A percentile compares a stretch with the other conserved stretches of the same genome.
phyloP scores from a whole-genome alignment of 1,139 yeast species.

The Hansenula lynferdii region DNA sequence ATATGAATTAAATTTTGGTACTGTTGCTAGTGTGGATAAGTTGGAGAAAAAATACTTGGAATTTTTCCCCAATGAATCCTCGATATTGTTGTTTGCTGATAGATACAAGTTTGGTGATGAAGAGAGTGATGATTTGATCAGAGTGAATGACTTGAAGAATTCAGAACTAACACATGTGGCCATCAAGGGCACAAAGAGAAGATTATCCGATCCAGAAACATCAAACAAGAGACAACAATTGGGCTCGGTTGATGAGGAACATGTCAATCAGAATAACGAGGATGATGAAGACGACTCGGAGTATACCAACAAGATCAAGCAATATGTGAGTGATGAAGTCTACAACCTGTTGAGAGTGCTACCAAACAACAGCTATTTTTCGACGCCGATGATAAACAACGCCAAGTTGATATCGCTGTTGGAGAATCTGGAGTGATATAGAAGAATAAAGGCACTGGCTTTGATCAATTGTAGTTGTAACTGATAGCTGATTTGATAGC shows the following conservation, averaged over 20 bases:
- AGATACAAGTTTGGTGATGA: constrained; percentile 31
- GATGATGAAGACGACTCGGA: too few relatives aligned
- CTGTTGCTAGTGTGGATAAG: constrained; percentile 59
- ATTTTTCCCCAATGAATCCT: constrained; percentile 61
- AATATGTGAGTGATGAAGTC: constrained; percentile 46
- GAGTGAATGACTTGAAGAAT: constrained; percentile 16
- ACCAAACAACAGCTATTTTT: constrained; percentile 27
- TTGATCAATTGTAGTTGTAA: too few relatives aligned
- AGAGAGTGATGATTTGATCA: constrained; percentile 17
- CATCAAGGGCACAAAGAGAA: constrained; percentile 13
- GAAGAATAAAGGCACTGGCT: too few relatives aligned
- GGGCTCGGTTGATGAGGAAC: too few relatives aligned
- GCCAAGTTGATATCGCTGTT: too few relatives aligned
- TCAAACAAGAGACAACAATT: neutral
- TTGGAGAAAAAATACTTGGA: constrained; percentile 65
- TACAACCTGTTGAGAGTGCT: constrained; percentile 45
- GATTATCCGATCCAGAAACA: too few relatives aligned
- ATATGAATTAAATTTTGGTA: constrained; percentile 60
- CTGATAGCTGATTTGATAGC: too few relatives aligned
- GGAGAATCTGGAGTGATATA: too few relatives aligned
- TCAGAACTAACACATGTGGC: constrained; percentile 1
- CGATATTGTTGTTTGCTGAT: constrained; percentile 30
- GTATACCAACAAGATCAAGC: constrained; percentile 8
- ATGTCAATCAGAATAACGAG: too few relatives aligned
- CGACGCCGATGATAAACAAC: too few relatives aligned